phyloP scores from a whole-genome alignment of 78 protist genomes.

The Tieghemostelium lacteum region DNA sequence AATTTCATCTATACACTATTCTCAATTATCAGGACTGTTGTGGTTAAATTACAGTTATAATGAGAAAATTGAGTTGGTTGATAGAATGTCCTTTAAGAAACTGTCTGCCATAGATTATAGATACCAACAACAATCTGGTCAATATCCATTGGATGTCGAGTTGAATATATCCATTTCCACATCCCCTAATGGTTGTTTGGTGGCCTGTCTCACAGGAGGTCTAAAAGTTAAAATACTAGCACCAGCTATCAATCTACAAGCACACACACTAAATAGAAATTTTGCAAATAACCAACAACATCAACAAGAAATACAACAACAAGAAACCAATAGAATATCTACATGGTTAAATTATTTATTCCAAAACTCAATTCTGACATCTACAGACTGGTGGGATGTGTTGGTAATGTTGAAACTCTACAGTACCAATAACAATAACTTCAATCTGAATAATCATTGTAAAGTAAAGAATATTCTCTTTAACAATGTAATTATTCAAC shows the following conservation, averaged over 20 bases:
- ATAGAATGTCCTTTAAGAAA: slow-evolving; percentile 30
- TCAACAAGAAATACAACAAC: neutral
- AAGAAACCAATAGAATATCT: neutral
- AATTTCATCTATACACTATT: slow-evolving; percentile 35
- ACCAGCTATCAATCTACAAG: neutral
- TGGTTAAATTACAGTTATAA: slow-evolving; percentile 26
- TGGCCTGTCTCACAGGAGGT: slow-evolving; percentile 20
- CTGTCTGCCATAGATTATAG: neutral
- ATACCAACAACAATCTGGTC: neutral
- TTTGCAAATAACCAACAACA: neutral
- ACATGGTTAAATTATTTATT: slow-evolving; percentile 41
- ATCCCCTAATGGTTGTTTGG: slow-evolving; percentile 64
- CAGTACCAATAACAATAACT: no score
- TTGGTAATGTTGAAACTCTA: slow-evolving; percentile 28
- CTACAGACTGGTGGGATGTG: slow-evolving; percentile 74
- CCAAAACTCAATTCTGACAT: slow-evolving; percentile 35
- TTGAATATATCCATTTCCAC: slow-evolving; percentile 14
- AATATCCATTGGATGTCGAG: neutral
- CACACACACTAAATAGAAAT: neutral
- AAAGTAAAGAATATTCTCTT: slow-evolving; percentile 20
- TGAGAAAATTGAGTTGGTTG: slow-evolving; percentile 54
- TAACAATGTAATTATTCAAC: neutral
- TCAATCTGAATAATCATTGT: no score
- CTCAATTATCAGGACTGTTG: slow-evolving; percentile 15
- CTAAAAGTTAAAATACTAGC: slow-evolving; percentile 13